Conservation (phyloP, 805 yeast species). For the Metschnikowia colocasiae region DNA sequence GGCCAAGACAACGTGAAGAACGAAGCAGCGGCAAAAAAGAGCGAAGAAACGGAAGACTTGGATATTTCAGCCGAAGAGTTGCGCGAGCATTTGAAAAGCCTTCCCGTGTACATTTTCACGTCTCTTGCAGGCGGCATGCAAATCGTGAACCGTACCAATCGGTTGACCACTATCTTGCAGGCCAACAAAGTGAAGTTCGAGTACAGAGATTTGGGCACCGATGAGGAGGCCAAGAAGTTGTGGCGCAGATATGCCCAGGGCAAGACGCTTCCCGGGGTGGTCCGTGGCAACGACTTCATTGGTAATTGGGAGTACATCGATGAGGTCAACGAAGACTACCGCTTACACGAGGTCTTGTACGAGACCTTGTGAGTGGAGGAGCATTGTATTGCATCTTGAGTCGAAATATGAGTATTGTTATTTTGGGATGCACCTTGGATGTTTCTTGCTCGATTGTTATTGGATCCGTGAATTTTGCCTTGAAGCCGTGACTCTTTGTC, state of each 20-base stretch:
- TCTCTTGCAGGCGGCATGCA: constrained; percentile 87
- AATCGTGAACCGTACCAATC: constrained; percentile 70
- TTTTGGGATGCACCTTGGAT: too few relatives aligned
- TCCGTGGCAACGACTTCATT: constrained; percentile 74
- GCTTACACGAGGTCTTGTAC: constrained; percentile 58
- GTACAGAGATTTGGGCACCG: constrained; percentile 80
- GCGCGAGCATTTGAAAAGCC: constrained; percentile 41
- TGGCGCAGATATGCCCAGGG: constrained; percentile 79
- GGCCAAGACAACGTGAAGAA: constrained; percentile 1
- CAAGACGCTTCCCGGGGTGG: constrained; percentile 76
- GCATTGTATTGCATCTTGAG: too few relatives aligned
- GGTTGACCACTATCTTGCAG: constrained; percentile 67
- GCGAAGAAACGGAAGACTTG: constrained; percentile 24
- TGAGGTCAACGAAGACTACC: constrained; percentile 79
- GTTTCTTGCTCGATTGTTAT: too few relatives aligned
- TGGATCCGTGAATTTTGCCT: too few relatives aligned
- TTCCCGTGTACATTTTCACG: constrained; percentile 73
- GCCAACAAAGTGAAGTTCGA: constrained; percentile 69
- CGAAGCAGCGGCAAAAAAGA: background rate
- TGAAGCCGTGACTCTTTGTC: too few relatives aligned
- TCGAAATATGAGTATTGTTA: too few relatives aligned
- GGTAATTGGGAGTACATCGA: constrained; percentile 86
- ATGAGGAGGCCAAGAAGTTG: constrained; percentile 75
- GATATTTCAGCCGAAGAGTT: constrained; percentile 41
- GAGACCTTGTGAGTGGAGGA: constrained; percentile 43